phyloP scores from a whole-genome alignment of 306 rosid species.

The Cucumis hystrix region DNA sequence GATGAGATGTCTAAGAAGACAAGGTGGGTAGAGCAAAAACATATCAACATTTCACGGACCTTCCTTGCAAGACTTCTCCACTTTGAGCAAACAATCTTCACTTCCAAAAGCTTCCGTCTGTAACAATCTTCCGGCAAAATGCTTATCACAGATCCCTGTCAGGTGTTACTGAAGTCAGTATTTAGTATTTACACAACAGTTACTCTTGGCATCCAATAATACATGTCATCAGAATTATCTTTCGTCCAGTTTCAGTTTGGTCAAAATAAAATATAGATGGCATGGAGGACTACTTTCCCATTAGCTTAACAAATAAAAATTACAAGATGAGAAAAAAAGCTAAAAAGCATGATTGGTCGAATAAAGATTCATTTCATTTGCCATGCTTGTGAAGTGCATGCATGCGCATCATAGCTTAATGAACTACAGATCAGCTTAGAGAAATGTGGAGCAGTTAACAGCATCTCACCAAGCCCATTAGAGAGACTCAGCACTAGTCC shows the following conservation, averaged over 20 bases:
- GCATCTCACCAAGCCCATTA: neutral
- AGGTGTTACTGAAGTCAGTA: conserved; percentile 5
- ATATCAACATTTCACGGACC: conserved; percentile 24
- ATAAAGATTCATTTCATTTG: neutral
- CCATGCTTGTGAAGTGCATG: neutral
- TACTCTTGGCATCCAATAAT: neutral
- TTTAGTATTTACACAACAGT: neutral
- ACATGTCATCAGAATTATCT: neutral
- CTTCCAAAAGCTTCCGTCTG: conserved; percentile 42
- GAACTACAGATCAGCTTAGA: neutral
- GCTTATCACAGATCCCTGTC: conserved; percentile 52
- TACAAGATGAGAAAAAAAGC: neutral
- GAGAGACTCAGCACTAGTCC: no score
- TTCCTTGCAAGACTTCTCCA: conserved; percentile 71
- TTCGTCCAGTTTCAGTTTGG: neutral
- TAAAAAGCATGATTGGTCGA: neutral
- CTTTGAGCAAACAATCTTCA: conserved; percentile 36
- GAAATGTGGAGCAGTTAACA: neutral
- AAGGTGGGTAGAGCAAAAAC: conserved; percentile 2
- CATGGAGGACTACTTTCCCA: neutral
- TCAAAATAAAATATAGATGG: neutral
- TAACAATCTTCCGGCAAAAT: conserved; percentile 48
- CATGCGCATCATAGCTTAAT: neutral
- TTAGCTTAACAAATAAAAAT: neutral
- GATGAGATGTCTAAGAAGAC: neutral